Conservation (phyloP, 2,329 filamentous ascomycete species). For the Xylariomycetidae sp. region DNA sequence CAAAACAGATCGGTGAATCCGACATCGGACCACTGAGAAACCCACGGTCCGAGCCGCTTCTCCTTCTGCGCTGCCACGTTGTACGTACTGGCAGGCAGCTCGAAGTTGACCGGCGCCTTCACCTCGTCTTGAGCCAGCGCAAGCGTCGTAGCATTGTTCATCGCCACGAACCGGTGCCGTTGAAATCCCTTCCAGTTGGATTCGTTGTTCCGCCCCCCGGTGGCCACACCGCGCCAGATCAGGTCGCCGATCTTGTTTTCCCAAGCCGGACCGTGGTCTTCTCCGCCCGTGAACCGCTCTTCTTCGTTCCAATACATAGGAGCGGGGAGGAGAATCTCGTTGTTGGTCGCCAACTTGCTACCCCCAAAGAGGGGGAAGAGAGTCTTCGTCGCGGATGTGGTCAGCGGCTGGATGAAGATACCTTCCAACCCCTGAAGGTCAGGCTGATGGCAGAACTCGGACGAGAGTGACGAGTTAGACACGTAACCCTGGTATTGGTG, state of each 20-base stretch:
- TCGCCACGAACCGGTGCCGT: slow-evolving; percentile 68
- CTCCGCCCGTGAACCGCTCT: slow-evolving; percentile 55
- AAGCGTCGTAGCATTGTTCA: slow-evolving; percentile 64
- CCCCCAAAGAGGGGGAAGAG: slow-evolving; percentile 64
- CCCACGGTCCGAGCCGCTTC: slow-evolving; percentile 44
- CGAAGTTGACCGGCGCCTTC: slow-evolving; percentile 47
- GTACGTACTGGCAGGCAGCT: slow-evolving; percentile 44
- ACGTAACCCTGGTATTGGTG: slow-evolving; percentile 56
- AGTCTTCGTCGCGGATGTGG: slow-evolving; percentile 50
- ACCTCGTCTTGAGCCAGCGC: slow-evolving; percentile 39
- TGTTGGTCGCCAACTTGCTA: slow-evolving; percentile 65
- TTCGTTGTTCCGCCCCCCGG: slow-evolving; percentile 55
- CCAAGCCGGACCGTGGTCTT: slow-evolving; percentile 52
- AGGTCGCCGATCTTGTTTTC: slow-evolving; percentile 47
- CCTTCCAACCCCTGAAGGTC: slow-evolving; percentile 60
- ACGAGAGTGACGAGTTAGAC: slow-evolving; percentile 56
- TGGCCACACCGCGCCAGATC: slow-evolving; percentile 65
- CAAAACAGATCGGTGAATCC: slow-evolving; percentile 54
- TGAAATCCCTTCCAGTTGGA: slow-evolving; percentile 70
- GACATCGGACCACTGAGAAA: slow-evolving; percentile 44
- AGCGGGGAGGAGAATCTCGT: slow-evolving; percentile 64
- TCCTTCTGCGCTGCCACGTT: slow-evolving; percentile 40
- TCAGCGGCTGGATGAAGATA: slow-evolving; percentile 58
- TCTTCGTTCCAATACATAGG: slow-evolving; percentile 66
- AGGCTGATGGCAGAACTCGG: slow-evolving; percentile 62